Percentiles rank a stretch among this genome's conserved stretches.
Evolutionary conservation across 176 grass and related monocot genomes (phyloP).

Genomic region (Phoenix roebelenii): DNA sequence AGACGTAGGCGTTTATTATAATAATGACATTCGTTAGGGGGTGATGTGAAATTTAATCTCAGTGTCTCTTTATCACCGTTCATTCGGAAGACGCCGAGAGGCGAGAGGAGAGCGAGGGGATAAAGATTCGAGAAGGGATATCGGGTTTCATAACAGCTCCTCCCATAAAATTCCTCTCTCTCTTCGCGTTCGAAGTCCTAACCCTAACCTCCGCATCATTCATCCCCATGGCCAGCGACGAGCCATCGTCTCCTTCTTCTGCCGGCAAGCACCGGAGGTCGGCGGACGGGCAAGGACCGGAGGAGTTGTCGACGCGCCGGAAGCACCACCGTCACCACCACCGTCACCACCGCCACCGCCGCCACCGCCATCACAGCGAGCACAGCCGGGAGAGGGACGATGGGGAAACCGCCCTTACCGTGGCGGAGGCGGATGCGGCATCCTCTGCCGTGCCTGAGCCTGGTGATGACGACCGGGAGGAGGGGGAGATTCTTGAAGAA

Average conservation of each 20-base stretch:
- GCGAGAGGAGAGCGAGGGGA: no score
- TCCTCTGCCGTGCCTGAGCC: slow-evolving; percentile 6
- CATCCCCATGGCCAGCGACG: slow-evolving; percentile 33
- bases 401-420: background rate
- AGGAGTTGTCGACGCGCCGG: slow-evolving; percentile 53
- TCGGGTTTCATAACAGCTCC: no score
- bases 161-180: background rate
- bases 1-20: no score
- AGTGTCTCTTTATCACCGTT: no score
- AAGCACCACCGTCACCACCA: slow-evolving; percentile 35
- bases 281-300: slow-evolving; percentile 20
- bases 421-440: background rate
- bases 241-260: slow-evolving; percentile 28
- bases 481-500: slow-evolving; percentile 76
- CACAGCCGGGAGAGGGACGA: slow-evolving; percentile 10
- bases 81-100: no score
- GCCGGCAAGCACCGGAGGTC: slow-evolving; percentile 46
- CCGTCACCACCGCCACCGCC: slow-evolving; percentile 8
- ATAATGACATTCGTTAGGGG: no score
- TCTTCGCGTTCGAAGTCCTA: background rate
- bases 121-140: no score
- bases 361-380: background rate
- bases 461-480: slow-evolving; percentile 52
- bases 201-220: slow-evolving; percentile 17
- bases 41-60: no score